Base-by-base conservation (phyloP, 805 yeast species). In the Scheffersomyces amazonensis region DNA sequence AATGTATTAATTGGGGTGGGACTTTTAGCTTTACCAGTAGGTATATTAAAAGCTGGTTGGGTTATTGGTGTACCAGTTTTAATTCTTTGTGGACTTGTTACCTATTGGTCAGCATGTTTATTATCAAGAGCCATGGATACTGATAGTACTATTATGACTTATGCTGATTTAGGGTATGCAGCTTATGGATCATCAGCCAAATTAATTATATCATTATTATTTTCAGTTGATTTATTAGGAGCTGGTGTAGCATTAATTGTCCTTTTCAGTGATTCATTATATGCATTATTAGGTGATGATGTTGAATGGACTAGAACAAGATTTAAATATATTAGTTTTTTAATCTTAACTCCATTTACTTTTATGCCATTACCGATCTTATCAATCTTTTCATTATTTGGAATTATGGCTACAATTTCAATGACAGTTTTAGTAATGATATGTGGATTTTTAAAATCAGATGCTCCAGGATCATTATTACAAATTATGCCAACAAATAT, bases 131-230 rank as follows among this genome's bases (percentile, higher is more conserved):
- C 95, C 47, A 73, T 88, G 73, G 88, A 83, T 44, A 82, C 88
- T 1, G 93, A 88, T 62, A 81, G 76, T 12, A 81, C 93, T 0
- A 63, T 88, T 37, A 80, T 83, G 71, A 85, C 96, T 0, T 89
- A 88, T 58, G 95, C 96, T 0, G 96, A 89, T 63, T 69, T 89
- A 34, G 95, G 95, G 3, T 82, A 78, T 50, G 86, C 87, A n/a
- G 85, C 90, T 0, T 87, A 83, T 54, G 96, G 96, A 1, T 66
- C 83, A 2, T 69, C 68, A 22, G 95, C 93, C 2, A 75, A 95
- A 50, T 68, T 86, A 3, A 57, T 83, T 24, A 84, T 89, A 22
- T 85, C 95, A 2, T 48, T 81, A 11, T 53, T 88, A 11, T 88
- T 89, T 54, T 81, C 91, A 1, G 49, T 86, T 30, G 96, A 89